Evolutionary conservation across 352 stramenopile genomes (phyloP).

Genomic region (Lagenidium sp.): DNA sequence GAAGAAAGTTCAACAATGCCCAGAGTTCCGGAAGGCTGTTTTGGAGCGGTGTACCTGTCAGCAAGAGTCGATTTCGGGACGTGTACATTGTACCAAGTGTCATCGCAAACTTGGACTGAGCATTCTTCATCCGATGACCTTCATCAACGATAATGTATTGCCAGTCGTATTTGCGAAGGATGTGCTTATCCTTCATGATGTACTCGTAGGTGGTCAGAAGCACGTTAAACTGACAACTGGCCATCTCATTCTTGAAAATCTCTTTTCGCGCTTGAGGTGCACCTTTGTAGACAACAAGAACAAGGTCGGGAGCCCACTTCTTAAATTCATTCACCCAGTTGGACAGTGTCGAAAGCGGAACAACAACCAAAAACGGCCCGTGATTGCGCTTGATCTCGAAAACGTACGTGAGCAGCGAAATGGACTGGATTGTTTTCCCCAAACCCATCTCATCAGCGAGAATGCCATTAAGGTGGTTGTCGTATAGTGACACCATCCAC

Average conservation of each 20-base stretch:
- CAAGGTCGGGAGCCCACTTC: constrained; percentile 94
- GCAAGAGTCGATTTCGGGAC: constrained; percentile 87
- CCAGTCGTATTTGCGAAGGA: constrained; percentile 87
- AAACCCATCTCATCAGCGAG: constrained; percentile 96
- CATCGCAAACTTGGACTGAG: constrained; percentile 87
- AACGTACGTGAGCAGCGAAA: constrained; percentile 78
- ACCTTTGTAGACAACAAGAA: constrained; percentile 95
- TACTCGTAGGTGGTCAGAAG: constrained; percentile 94
- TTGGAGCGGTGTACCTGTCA: constrained; percentile 98
- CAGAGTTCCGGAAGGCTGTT: constrained; percentile 95
- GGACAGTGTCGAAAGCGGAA: constrained; percentile 92
- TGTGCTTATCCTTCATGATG: constrained; percentile 89
- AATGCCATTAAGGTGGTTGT: constrained; percentile 98
- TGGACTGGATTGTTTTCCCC: constrained; percentile 85
- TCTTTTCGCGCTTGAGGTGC: constrained; percentile 75
- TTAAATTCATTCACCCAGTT: constrained; percentile 94
- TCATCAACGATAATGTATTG: constrained; percentile 94
- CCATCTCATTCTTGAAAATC: constrained; percentile 73
- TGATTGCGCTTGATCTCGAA: constrained; percentile 82
- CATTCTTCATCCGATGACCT: constrained; percentile 91
- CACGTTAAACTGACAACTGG: constrained; percentile 87
- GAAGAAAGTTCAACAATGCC: constrained; percentile 88
- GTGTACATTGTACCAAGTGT: constrained; percentile 79
- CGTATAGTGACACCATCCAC: constrained; percentile 99
- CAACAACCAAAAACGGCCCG: constrained; percentile 97